These are phyloP conservation scores for Przewalskia tangutica DNA, from an alignment of 257 asterid genomes.

Conservation along the genomic window DNA sequence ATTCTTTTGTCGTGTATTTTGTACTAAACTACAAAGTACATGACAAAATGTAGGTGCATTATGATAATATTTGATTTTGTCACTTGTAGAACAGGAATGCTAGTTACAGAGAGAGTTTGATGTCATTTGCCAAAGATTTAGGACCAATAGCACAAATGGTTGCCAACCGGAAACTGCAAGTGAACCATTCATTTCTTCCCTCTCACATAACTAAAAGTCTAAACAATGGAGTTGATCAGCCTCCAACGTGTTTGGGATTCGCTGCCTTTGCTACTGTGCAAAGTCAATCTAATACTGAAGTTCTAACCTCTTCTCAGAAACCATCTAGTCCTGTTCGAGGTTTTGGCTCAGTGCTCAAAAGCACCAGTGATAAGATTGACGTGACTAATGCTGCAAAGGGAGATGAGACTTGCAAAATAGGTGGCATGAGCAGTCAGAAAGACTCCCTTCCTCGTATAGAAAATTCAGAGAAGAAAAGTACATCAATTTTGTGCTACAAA, in stretches of 20 bases:
- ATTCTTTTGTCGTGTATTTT: background rate
- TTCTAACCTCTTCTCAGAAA: background rate
- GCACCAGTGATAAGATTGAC: slow-evolving; percentile 12
- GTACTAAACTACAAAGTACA: background rate
- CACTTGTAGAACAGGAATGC: slow-evolving; percentile 23
- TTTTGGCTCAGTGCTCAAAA: slow-evolving; percentile 10
- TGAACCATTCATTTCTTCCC: slow-evolving; percentile 4
- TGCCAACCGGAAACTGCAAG: slow-evolving; percentile 42
- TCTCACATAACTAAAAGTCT: background rate
- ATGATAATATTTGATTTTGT: background rate
- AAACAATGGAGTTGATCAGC: background rate
- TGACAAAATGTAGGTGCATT: background rate
- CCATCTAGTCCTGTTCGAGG: slow-evolving; percentile 3
- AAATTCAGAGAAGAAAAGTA: background rate
- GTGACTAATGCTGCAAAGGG: slow-evolving; percentile 9
- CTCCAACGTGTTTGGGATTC: slow-evolving; percentile 3
- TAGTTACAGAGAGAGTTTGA: slow-evolving; percentile 52
- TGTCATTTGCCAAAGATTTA: slow-evolving; percentile 43
- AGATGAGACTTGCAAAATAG: slow-evolving; percentile 5
- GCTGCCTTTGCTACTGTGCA: slow-evolving; percentile 3
- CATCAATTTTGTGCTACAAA: slow-evolving; percentile 3
- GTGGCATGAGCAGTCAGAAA: background rate
- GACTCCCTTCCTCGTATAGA: slow-evolving; percentile 3
- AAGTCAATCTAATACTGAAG: slow-evolving; percentile 16
- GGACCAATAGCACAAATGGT: slow-evolving; percentile 60